Evolutionary conservation across 768 basidiomycete species (phyloP).

Genomic region (Rhizopogon roseolus): DNA sequence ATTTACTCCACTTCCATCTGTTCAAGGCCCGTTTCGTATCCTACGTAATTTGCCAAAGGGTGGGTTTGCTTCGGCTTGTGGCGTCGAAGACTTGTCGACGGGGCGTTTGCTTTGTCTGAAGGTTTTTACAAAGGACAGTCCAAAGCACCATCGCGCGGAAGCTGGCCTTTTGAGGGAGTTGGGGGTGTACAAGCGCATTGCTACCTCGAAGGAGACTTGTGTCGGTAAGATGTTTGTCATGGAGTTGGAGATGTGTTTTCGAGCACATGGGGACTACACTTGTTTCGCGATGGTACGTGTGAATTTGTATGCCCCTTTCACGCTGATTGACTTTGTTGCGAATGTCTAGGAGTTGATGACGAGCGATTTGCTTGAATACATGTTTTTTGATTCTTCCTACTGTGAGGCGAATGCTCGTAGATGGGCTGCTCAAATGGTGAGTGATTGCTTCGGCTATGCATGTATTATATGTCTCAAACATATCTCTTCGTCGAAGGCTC

Average conservation of each 20-base stretch:
- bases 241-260: constrained; percentile 31
- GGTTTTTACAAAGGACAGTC: constrained; percentile 19
- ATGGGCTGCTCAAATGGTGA: constrained; percentile 39
- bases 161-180: constrained; percentile 28
- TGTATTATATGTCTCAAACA: not conserved
- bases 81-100: constrained; percentile 17
- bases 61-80: constrained; percentile 16
- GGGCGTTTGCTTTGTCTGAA: constrained; percentile 37
- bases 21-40: constrained; percentile 21
- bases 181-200: constrained; percentile 29
- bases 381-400: constrained; percentile 17
- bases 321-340: not conserved
- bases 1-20: constrained; percentile 13
- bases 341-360: constrained; percentile 35
- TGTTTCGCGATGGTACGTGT: constrained; percentile 38
- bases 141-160: constrained; percentile 5
- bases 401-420: constrained; percentile 24
- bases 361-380: constrained; percentile 28
- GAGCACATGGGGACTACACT: constrained; percentile 17
- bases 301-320: not conserved
- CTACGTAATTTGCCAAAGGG: constrained; percentile 13
- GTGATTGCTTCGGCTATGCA: constrained; percentile 1
- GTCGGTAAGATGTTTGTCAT: constrained; percentile 33
- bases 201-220: constrained; percentile 10
- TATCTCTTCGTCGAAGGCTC: constrained; percentile 22